Conservation (phyloP, 2,329 filamentous ascomycete genomes). For the Aspergillus hiratsukae region DNA sequence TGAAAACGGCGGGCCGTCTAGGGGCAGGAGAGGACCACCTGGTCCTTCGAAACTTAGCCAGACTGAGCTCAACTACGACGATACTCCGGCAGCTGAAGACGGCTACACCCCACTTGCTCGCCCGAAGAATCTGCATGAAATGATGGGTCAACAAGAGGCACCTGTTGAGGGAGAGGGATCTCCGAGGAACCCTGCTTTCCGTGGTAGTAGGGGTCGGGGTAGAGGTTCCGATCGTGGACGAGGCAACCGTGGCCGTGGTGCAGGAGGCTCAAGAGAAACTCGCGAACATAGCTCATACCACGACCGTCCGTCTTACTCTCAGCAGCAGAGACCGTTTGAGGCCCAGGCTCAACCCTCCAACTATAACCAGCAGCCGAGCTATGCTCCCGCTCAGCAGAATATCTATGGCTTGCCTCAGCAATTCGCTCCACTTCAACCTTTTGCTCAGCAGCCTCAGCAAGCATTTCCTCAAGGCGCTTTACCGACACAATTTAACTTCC, state of each 20-base stretch:
- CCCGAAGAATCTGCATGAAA: conserved; percentile 58
- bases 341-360: conserved; percentile 20
- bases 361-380: conserved; percentile 15
- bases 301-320: conserved; percentile 25
- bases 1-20: conserved; percentile 36
- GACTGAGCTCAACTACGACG: conserved; percentile 61
- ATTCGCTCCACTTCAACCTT: conserved; percentile 21
- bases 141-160: conserved; percentile 40
- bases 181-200: conserved; percentile 35
- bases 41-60: conserved; percentile 38
- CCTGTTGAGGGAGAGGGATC: conserved; percentile 30
- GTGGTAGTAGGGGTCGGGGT: conserved; percentile 47
- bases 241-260: conserved; percentile 11
- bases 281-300: conserved; percentile 22
- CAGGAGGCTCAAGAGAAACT: conserved; percentile 25
- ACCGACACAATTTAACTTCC: conserved; percentile 33
- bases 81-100: conserved; percentile 47
- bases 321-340: conserved; percentile 12
- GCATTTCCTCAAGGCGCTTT: conserved; percentile 22
- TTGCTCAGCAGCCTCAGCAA: conserved; percentile 13
- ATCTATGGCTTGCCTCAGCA: conserved; percentile 24
- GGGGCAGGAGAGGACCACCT: conserved; percentile 31
- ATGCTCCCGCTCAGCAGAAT: conserved; percentile 16
- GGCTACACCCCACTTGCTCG: conserved; percentile 66
- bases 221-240: conserved; percentile 36